Percentiles rank a stretch among this genome's conserved stretches.
Conservation (phyloP, 2,329 filamentous ascomycete species). For the Aspergillus persii region DNA sequence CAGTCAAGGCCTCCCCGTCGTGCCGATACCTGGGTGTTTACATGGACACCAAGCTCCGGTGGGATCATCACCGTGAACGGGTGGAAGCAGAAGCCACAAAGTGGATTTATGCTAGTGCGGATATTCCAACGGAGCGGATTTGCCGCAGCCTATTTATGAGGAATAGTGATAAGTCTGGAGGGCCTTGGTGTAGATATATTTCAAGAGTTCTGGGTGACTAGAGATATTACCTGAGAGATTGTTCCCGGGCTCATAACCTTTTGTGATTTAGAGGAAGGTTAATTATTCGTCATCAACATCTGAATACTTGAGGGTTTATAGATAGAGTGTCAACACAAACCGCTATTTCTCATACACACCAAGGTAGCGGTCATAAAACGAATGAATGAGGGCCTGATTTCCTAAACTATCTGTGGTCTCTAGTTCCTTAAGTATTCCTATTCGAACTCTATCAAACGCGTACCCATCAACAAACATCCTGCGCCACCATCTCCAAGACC, state of each 20-base stretch:
- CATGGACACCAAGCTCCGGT: neutral
- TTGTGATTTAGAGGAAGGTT: neutral
- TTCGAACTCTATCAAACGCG: too few species aligned
- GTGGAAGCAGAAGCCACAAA: neutral
- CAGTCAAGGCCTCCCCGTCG: neutral
- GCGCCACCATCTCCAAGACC: neutral
- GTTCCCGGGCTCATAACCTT: neutral
- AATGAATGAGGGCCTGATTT: neutral
- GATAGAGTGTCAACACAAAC: neutral
- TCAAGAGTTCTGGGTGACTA: neutral
- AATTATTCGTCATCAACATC: neutral
- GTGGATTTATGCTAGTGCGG: neutral
- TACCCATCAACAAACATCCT: too few species aligned
- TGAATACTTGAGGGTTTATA: neutral
- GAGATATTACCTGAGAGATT: neutral
- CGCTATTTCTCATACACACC: too few species aligned
- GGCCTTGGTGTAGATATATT: neutral
- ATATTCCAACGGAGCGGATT: too few species aligned
- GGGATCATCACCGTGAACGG: neutral
- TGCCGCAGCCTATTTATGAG: too few species aligned
- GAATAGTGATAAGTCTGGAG: neutral
- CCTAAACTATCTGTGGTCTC: neutral
- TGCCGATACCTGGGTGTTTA: neutral
- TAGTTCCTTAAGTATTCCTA: too few species aligned
- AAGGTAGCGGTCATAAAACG: neutral